A percentile compares a stretch with the other conserved stretches of the same genome.
phyloP scores from a whole-genome alignment of 768 basidiomycete species.

The Serpula lacrymans region DNA sequence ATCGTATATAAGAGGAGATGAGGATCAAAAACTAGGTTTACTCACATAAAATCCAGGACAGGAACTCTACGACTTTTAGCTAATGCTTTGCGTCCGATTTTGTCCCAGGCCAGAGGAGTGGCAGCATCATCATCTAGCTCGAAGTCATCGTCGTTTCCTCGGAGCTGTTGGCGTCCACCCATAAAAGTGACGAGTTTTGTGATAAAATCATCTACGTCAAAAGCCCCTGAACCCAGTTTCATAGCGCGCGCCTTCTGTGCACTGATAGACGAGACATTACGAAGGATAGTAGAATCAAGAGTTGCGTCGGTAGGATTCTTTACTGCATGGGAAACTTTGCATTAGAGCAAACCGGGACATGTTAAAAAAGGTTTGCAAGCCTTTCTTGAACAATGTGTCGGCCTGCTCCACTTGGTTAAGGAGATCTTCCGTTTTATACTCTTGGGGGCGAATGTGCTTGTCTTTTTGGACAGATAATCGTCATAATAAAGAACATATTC shows the following conservation, averaged over 20 bases:
- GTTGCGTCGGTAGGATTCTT: conserved; percentile 85
- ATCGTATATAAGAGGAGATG: conserved; percentile 3
- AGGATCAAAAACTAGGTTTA: conserved; percentile 5
- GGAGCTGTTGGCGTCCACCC: conserved; percentile 61
- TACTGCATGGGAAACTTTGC: conserved; percentile 37
- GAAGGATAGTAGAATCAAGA: conserved; percentile 80
- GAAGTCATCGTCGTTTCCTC: conserved; percentile 39
- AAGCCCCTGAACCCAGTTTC: conserved; percentile 83
- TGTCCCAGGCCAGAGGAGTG: conserved; percentile 71
- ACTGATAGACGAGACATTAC: conserved; percentile 73
- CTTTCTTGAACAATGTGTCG: conserved; percentile 62
- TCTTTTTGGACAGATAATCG: conserved; percentile 23
- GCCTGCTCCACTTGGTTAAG: conserved; percentile 53
- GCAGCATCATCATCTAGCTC: conserved; percentile 51
- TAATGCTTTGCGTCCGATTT: conserved; percentile 79
- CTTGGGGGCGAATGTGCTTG: conserved; percentile 51
- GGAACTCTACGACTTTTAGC: conserved; percentile 78
- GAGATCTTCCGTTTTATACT: conserved; percentile 54
- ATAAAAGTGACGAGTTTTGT: conserved; percentile 69
- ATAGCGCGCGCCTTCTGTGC: conserved; percentile 88
- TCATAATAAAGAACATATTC: conserved; percentile 2
- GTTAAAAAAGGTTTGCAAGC: conserved; percentile 25
- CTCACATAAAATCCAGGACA: conserved; percentile 86
- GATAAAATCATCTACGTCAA: conserved; percentile 92
- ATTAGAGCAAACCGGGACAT: not conserved